These are phyloP conservation scores for Eremochloa ophiuroides DNA, from an alignment of 176 grass and related monocot genomes.

Conservation along the genomic window DNA sequence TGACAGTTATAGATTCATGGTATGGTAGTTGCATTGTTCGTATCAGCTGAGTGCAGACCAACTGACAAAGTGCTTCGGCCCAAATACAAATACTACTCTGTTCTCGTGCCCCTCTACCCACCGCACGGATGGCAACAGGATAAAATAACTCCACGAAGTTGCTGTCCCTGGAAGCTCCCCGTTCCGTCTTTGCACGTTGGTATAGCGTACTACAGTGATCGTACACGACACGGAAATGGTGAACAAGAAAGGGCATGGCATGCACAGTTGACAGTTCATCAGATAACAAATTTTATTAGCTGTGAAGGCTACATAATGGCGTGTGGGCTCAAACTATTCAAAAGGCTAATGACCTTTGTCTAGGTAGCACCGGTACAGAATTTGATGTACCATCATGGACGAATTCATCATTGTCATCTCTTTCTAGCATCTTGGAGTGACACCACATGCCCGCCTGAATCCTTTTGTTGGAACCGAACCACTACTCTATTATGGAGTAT, in stretches of 20 bases:
- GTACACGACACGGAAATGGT: conserved; percentile 7
- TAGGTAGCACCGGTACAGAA: neutral
- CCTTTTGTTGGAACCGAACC: neutral
- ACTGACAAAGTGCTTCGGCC: neutral
- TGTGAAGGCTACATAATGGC: neutral
- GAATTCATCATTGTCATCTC: conserved; percentile 18
- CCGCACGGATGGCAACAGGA: neutral
- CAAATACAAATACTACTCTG: neutral
- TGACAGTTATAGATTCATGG: no score
- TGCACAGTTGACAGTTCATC: neutral
- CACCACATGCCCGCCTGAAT: neutral
- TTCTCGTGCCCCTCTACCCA: neutral
- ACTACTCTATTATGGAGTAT: neutral
- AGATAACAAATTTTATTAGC: neutral
- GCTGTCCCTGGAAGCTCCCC: conserved; percentile 4
- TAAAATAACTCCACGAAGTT: conserved; percentile 12
- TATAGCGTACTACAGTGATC: neutral
- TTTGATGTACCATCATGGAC: conserved; percentile 3
- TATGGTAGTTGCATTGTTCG: no score
- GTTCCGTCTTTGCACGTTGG: neutral
- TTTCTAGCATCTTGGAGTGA: neutral
- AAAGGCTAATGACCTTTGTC: conserved; percentile 10
- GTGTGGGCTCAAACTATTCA: conserved; percentile 3
- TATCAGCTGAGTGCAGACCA: neutral
- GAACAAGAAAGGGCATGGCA: no score